Base-by-base conservation (phyloP, 306 rosid genomes). In the Cucurbita argyrosperma region DNA sequence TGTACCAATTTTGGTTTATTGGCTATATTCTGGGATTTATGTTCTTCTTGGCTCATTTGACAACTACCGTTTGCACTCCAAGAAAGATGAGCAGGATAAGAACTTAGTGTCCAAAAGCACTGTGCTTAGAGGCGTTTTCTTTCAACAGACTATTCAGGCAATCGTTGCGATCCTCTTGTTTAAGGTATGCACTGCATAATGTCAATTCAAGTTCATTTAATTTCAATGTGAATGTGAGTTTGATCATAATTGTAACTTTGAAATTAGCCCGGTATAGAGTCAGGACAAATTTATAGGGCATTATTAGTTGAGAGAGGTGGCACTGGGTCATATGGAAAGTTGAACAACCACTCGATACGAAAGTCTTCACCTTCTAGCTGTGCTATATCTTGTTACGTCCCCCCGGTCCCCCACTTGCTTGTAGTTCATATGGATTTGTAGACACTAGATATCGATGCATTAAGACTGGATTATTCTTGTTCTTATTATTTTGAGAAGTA, bases 11-110 rank as follows among this genome's bases (percentile, higher is more conserved):
- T 1, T 88, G 63, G 84, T 89, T 45, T 91, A 95, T 81, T 95
- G 99, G 97, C 58, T 78, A 38, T 91, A 89, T 82, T 91, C 97
- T 14, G 97, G 97, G 68, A 74, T 87, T 80, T 95, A 95, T 71
- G 83, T 80, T 71, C 77, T 85, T 39, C 76, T 95, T 30, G 99
- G 89, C 11, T 85, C 85, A 50, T 87, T 86, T 58, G 96, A 91
- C 47, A 85, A 81, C 61, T 89, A 84, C 62, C 83, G 99, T 23
- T 80, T 95, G 71, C 99, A 95, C 80, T 78, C 96, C 2, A 83
- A 71, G 85, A 84, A 83, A 77, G 96, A 89, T 30, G 97, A 95
- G 82, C 92, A 85, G 35, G 97, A 95, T 82, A 95, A 91, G 92
- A 95, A 95, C 82, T 83, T 84, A 91, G 99, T 91, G 3, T 80